Evolutionary conservation across 345 rosid genomes (phyloP), one percentile per base, ranked within the genome.

Genomic region (Eucalyptus urophylla): DNA sequence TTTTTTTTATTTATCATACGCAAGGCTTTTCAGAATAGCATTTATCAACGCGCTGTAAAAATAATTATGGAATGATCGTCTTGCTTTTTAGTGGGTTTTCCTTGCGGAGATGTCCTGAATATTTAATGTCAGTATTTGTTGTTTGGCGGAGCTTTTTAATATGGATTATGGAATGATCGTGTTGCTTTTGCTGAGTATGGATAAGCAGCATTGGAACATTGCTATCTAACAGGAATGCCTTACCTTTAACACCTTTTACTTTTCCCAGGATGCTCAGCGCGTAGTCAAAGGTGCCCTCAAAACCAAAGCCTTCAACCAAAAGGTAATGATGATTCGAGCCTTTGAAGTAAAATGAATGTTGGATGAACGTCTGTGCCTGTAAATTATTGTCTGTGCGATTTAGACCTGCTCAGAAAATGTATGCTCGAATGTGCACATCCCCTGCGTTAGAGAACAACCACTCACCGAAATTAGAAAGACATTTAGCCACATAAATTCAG

Each of bases 231-330:
- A 51, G 21, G 53, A 49, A 50, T 56, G 56, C 11, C 81, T 9
- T 65, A 33, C 51, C 25, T 50, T 51, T 6, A 37, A n/a, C 43
- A 80, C 54, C 8, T 85, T 69, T 86, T 80, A 90, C 17, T 90
- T 86, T 87, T 89, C 56, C 49, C 94, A 95, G 95, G 94, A 93
- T 95, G 86, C 94, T 94, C 62, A 91, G 89, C 89, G 95, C 95
- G 10, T 95, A 92, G 90, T 91, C 95, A 83, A 94, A 95, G 91
- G 91, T 93, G 88, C 97, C 96, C 58, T 88, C 93, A 87, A 95
- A 95, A 88, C 91, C 93, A 87, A 94, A 92, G 51, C 56, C 94
- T 50, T 89, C 95, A 87, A 90, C 89, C 91, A 92, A 95, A 93
- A 92, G 93, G 96, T 93, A 90, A 90, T 86, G 49, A 53, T 56